These are phyloP conservation scores for Sarcomyxa edulis DNA, from an alignment of 768 basidiomycete genomes.

Conservation along the genomic window DNA sequence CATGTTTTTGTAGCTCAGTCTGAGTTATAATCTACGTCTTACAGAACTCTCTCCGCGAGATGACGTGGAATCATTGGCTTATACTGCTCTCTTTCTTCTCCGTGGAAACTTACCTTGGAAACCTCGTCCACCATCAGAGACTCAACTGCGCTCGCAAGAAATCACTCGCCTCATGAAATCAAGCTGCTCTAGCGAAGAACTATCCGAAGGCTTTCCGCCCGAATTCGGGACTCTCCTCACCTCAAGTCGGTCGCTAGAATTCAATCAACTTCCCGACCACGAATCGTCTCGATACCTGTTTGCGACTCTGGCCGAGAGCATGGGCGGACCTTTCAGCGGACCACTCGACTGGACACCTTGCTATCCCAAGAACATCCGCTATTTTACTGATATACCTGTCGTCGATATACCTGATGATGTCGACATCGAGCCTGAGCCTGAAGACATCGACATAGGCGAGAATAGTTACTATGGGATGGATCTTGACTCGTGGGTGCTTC, in stretches of 20 bases:
- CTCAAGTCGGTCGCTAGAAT: conserved; percentile 16
- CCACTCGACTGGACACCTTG: conserved; percentile 15
- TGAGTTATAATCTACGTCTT: conserved; percentile 4
- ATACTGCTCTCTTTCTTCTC: conserved; percentile 51
- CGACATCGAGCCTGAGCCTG: conserved; percentile 6
- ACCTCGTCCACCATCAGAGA: conserved; percentile 12
- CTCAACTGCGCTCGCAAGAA: conserved; percentile 11
- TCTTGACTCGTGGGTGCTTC: conserved; percentile 13
- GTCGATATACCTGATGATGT: conserved; percentile 11
- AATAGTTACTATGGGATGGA: conserved; percentile 14
- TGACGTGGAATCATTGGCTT: conserved; percentile 53
- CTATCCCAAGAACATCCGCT: conserved; percentile 9
- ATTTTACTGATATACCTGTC: conserved; percentile 9
- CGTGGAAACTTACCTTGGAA: conserved; percentile 37
- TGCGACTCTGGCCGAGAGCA: conserved; percentile 10
- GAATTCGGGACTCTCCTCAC: conserved; percentile 17
- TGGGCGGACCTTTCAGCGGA: conserved; percentile 10
- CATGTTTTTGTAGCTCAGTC: conserved; percentile 5
- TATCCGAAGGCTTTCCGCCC: conserved; percentile 14
- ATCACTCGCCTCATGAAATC: conserved; percentile 13
- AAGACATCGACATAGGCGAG: conserved; percentile 8
- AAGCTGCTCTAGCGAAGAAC: conserved; percentile 9
- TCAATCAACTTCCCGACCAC: conserved; percentile 17
- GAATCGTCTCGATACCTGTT: conserved; percentile 8
- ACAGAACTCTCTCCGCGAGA: conserved; percentile 33